phyloP scores from a whole-genome alignment of 169 alveolate genomes.

The Eimeria sp. region DNA sequence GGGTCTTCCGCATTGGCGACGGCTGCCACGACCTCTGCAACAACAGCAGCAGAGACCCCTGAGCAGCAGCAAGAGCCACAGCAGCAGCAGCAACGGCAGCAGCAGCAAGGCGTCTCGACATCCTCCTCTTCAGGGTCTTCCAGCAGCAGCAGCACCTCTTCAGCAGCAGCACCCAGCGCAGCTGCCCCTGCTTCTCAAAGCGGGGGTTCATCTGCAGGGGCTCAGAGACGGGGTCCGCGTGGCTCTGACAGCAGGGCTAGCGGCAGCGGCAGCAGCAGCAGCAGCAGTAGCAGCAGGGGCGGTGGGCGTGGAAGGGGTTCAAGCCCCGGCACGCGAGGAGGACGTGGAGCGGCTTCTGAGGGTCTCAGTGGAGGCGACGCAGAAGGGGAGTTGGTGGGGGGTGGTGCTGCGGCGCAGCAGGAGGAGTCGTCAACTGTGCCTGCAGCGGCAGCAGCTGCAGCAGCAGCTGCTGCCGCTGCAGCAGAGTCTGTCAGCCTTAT shows the following conservation, averaged over 20 bases:
- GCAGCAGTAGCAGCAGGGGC: not conserved
- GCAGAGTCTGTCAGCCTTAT: not conserved
- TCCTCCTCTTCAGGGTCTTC: not conserved
- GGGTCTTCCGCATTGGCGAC: not conserved
- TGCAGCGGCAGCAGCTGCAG: constrained; percentile 19
- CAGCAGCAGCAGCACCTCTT: not conserved
- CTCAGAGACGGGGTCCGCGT: not conserved
- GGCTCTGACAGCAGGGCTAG: no score
- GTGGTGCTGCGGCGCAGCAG: not conserved
- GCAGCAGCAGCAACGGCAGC: not conserved
- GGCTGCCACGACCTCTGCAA: not conserved
- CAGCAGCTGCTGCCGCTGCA: not conserved
- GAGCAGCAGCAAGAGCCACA: not conserved
- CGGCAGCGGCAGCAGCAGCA: no score
- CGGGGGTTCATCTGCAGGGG: constrained; percentile 16
- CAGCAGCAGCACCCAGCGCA: no score
- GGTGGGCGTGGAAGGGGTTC: not conserved
- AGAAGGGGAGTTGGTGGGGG: not conserved
- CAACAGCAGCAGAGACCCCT: not conserved
- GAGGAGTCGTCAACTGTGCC: not conserved
- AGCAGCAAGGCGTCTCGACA: not conserved
- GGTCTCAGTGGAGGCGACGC: not conserved
- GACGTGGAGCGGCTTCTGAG: not conserved
- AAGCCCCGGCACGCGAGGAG: not conserved
- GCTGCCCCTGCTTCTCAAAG: not conserved